Evolutionary conservation across 2,329 filamentous ascomycete genomes (phyloP).

Genomic region (Tolypocladium tundrense): DNA sequence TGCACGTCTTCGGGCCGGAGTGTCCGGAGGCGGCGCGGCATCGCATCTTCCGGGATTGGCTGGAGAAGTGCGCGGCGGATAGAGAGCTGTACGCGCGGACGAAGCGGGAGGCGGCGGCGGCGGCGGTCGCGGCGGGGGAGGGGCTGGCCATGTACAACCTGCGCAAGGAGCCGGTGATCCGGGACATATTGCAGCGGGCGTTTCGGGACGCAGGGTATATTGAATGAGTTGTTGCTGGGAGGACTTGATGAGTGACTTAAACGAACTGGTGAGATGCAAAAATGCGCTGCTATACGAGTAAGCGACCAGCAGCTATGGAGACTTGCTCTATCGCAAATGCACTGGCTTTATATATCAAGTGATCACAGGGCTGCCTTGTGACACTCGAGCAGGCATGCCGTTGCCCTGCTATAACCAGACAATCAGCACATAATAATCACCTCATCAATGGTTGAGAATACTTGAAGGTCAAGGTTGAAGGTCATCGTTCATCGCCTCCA

Average conservation of each 20-base stretch:
- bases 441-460: too few species aligned
- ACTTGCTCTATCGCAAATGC: too few species aligned
- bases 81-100: constrained; percentile 25
- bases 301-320: too few species aligned
- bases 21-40: constrained; percentile 30
- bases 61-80: constrained; percentile 25
- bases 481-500: constrained; percentile 1
- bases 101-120: constrained; percentile 25
- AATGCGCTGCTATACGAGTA: too few species aligned
- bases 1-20: constrained; percentile 37
- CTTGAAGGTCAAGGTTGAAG: neutral
- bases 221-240: neutral
- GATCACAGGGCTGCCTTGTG: too few species aligned
- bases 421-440: too few species aligned
- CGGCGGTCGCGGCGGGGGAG: constrained; percentile 17
- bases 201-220: constrained; percentile 5
- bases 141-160: constrained; percentile 25
- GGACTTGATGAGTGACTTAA: too few species aligned
- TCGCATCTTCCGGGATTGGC: constrained; percentile 31
- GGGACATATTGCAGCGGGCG: constrained; percentile 21
- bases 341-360: too few species aligned
- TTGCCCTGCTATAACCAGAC: too few species aligned
- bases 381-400: too few species aligned
- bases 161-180: constrained; percentile 27
- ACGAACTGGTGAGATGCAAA: too few species aligned